Percentiles rank a stretch among this genome's conserved stretches.
Evolutionary conservation across 176 grass and related monocot species (phyloP).

Genomic region (Musa troglodytarum): DNA sequence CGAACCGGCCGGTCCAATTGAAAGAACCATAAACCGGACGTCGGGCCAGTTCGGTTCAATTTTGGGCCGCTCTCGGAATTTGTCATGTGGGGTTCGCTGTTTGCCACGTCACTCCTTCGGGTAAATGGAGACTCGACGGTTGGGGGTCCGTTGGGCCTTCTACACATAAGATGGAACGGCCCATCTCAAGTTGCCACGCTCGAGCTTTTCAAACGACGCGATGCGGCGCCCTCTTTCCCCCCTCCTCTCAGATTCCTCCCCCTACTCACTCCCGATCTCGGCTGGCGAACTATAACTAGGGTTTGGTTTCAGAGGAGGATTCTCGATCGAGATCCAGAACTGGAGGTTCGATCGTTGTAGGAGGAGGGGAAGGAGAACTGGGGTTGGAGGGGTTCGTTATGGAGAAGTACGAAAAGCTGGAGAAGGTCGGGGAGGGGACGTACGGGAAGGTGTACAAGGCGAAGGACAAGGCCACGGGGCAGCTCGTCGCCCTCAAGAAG

Average conservation of each 20-base stretch:
- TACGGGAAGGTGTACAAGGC: slow-evolving; percentile 56
- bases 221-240: neutral
- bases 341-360: no score
- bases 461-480: slow-evolving; percentile 36
- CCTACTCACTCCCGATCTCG: neutral
- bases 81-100: no score
- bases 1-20: no score
- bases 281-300: neutral
- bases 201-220: neutral
- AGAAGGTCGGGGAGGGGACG: slow-evolving; percentile 78
- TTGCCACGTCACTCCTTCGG: no score
- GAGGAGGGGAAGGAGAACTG: neutral
- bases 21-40: no score
- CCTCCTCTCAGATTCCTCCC: neutral
- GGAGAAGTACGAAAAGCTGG: slow-evolving; percentile 98
- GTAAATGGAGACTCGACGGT: no score
- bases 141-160: no score
- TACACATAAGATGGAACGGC: neutral
- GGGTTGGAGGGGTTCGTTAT: neutral
- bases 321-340: neutral
- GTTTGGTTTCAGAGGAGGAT: neutral
- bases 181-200: neutral
- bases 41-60: no score
- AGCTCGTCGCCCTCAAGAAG: slow-evolving; percentile 65
- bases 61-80: no score